These are phyloP conservation scores for Geotrichum carabidarum DNA, from an alignment of 1,139 yeast genomes.

Conservation along the genomic window DNA sequence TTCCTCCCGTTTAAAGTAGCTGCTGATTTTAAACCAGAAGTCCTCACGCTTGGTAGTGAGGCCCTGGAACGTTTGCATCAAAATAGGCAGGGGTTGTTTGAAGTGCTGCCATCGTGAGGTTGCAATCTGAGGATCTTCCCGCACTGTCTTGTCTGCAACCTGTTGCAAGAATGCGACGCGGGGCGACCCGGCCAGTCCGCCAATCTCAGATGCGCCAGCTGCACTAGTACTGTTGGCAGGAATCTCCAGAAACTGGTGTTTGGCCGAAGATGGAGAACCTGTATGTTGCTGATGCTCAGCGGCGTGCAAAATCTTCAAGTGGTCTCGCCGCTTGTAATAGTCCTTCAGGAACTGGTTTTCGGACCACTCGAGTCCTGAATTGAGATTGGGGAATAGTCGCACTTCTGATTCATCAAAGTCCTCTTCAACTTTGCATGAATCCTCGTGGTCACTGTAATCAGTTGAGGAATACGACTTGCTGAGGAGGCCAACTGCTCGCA, in stretches of 20 bases:
- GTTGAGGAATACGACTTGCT: conserved; percentile 31
- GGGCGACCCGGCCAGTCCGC: conserved; percentile 48
- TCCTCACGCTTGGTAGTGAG: conserved; percentile 54
- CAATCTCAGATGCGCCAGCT: neutral
- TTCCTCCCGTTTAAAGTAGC: conserved; percentile 49
- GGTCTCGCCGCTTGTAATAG: conserved; percentile 46
- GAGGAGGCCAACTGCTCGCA: conserved; percentile 70
- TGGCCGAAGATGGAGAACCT: conserved; percentile 22
- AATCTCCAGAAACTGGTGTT: conserved; percentile 18
- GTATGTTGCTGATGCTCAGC: conserved; percentile 19
- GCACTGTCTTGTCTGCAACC: conserved; percentile 56
- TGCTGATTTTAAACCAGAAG: conserved; percentile 59
- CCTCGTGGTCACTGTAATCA: conserved; percentile 13
- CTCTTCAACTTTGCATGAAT: conserved; percentile 12
- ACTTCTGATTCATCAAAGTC: conserved; percentile 36
- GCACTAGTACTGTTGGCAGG: conserved; percentile 20
- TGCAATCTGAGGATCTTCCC: conserved; percentile 33
- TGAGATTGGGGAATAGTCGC: conserved; percentile 66
- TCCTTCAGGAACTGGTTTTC: conserved; percentile 80
- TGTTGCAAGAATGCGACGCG: conserved; percentile 55
- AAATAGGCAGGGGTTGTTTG: conserved; percentile 61
- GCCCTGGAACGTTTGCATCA: conserved; percentile 68
- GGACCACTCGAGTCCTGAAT: conserved; percentile 93
- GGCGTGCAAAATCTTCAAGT: conserved; percentile 19
- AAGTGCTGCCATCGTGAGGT: conserved; percentile 32